These are phyloP conservation scores for Citrus mangshanensis DNA, from an alignment of 345 rosid species.

Conservation along the genomic window DNA sequence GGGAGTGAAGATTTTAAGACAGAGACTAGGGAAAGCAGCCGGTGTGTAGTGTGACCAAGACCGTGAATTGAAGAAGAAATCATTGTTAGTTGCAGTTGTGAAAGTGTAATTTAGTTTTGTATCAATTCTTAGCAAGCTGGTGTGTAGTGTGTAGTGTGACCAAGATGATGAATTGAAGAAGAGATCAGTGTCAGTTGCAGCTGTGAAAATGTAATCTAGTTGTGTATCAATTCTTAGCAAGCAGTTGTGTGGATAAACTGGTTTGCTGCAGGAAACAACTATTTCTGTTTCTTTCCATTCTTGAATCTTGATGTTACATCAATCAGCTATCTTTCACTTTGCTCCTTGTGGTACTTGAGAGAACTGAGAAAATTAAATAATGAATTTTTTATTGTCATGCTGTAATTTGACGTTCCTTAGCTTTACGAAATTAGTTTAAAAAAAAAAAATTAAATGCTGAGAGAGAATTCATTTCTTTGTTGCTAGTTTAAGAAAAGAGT, in stretches of 20 bases:
- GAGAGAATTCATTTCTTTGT: too few species aligned
- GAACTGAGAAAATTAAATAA: too few species aligned
- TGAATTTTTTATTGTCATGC: too few species aligned
- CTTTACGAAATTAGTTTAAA: too few species aligned
- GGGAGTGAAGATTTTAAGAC: constrained; percentile 80
- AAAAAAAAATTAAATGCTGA: too few species aligned
- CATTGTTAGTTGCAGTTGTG: constrained; percentile 8
- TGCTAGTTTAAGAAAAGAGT: too few species aligned
- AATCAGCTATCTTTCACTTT: not conserved
- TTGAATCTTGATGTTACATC: not conserved
- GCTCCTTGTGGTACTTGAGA: not conserved
- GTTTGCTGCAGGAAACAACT: not conserved
- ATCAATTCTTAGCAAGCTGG: constrained; percentile 10
- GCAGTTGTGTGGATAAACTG: constrained; percentile 8
- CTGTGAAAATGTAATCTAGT: not conserved
- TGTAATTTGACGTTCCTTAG: too few species aligned
- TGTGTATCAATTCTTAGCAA: constrained; percentile 6
- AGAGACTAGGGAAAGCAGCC: constrained; percentile 61
- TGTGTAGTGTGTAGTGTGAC: constrained; percentile 28
- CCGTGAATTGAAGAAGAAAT: not conserved
- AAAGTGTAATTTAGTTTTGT: not conserved
- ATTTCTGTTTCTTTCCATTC: not conserved
- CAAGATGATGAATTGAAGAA: not conserved
- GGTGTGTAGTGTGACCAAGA: constrained; percentile 34
- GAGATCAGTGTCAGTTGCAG: constrained; percentile 5